Base-by-base conservation (phyloP, 2,329 filamentous ascomycete genomes). In the Cercospora nicotianae region DNA sequence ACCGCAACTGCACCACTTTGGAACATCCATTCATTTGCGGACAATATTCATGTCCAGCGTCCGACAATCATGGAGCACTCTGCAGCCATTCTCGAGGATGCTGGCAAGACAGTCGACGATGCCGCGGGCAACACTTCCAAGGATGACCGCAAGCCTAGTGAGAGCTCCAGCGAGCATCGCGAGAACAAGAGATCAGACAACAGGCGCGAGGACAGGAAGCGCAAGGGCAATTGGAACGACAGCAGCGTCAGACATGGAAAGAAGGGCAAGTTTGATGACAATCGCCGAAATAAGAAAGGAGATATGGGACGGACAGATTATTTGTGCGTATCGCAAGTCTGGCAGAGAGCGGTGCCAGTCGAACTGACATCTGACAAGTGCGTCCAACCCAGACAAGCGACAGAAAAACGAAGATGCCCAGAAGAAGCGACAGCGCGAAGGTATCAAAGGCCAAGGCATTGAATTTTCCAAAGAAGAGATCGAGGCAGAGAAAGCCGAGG, bases 401-500 rank as follows among this genome's bases (percentile, higher is more conserved):
- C 81, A 73, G 81, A 83, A 68, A 79, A 80, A 62, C 67, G 80
- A 79, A 26, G 74, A 79, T 31, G 79, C 81, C 73, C 75, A 80
- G 78, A 80, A 82, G 71, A 78, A 81, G 67, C 80, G 82, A 64
- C 76, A 79, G 58, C 78, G 80, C 66, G 81, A 83, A 64, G 81
- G 80, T 42, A 77, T 80, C n/a, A 68, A 72, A 71, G 80, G 74
- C 70, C 80, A 75, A 78, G 80, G 74, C 71, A 79, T 72, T 71
- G 75, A 65, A 20, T 91, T 90, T 75, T 83, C 87, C 64, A 87
- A 91, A 74, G 93, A 95, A 71, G 94, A 97, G 81, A 94, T 97
- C 73, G 92, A 91, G 12, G 89, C 89, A 58, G 95, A 99, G 79
- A 91, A 91, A 12, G 89, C 89, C 55, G 95, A 99, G 79, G 90